Conservation (phyloP, 2,329 filamentous ascomycete genomes). For the Neofusicoccum umdonicola region DNA sequence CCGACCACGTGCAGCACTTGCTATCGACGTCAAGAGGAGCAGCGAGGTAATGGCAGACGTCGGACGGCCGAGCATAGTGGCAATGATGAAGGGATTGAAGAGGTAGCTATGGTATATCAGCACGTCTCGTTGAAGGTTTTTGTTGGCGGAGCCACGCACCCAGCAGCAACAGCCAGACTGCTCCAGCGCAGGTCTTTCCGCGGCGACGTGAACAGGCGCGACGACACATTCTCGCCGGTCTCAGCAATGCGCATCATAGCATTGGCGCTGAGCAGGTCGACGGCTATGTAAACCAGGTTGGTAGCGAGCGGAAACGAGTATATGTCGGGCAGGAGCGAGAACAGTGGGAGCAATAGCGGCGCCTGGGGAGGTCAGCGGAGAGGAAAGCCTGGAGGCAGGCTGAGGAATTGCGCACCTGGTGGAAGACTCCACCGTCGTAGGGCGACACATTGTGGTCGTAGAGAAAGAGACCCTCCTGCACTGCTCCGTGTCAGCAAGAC, state of each 20-base stretch:
- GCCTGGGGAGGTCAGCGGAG: constrained; percentile 54
- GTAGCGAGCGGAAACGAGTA: constrained; percentile 68
- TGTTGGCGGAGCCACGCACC: constrained; percentile 49
- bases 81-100: constrained; percentile 91
- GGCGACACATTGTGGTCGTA: constrained; percentile 96
- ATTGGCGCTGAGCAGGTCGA: constrained; percentile 80
- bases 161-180: constrained; percentile 72
- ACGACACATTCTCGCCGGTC: constrained; percentile 73
- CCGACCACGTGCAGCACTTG: constrained; percentile 73
- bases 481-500: constrained; percentile 45
- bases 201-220: constrained; percentile 73
- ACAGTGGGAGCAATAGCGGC: constrained; percentile 84
- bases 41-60: constrained; percentile 87
- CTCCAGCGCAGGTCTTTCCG: constrained; percentile 73
- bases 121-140: background rate
- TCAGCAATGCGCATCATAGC: constrained; percentile 77
- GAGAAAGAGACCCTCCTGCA: constrained; percentile 94
- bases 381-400: background rate
- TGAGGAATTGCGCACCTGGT: constrained; percentile 51
- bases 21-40: constrained; percentile 79
- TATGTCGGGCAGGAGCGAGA: constrained; percentile 78
- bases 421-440: constrained; percentile 87
- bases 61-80: constrained; percentile 84
- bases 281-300: constrained; percentile 72
- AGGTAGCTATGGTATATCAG: constrained; percentile 63